Evolutionary conservation across 176 grass and related monocot species (phyloP), one percentile per base, ranked within the genome.

Genomic region (Oryza rufipogon): DNA sequence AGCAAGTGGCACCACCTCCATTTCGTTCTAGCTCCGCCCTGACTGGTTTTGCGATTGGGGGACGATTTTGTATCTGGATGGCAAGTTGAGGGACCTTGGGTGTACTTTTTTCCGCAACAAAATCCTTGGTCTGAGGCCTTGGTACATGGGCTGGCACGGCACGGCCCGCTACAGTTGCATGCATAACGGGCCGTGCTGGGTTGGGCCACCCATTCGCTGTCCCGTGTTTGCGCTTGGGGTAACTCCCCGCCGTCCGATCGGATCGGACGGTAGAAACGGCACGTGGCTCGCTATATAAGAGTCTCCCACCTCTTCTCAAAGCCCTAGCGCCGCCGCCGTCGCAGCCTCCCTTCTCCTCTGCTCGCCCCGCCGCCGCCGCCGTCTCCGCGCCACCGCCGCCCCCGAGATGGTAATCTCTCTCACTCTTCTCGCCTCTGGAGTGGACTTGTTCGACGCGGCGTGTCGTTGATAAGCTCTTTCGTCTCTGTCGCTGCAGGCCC

Each of bases 271-370:
- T 44, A n/a, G 1, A 72, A 1, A 51, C 7, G 4, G 58, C 32
- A 6, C 74, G 0, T 16, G 64, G 16, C 11, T 42, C 5, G 5
- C 32, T 78, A 88, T 88, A 83, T 88, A 88, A 32, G 0, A 0
- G 0, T 44, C 2, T n/a, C 74, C 51, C 66, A 33, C 42, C 54
- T 20, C 44, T 17, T 14, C 10, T 1, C 42, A 12, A 71, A 88
- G 66, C 80, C 86, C 86, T 88, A 78, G 80, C 66, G 70, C 87
- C 80, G 81, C 34, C 78, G 63, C 75, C 87, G 30, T 11, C 68
- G 22, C 70, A 47, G 48, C 41, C 10, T 85, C 19, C 61, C 26
- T 26, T 6, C 36, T 36, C 39, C 63, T 58, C 28, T 15, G 15
- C 17, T 11, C 45, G 34, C 38, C 39, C 30, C 44, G 16, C 86